Evolutionary conservation across 176 grass and related monocot genomes (phyloP).

Genomic region (Eleusine indica): DNA sequence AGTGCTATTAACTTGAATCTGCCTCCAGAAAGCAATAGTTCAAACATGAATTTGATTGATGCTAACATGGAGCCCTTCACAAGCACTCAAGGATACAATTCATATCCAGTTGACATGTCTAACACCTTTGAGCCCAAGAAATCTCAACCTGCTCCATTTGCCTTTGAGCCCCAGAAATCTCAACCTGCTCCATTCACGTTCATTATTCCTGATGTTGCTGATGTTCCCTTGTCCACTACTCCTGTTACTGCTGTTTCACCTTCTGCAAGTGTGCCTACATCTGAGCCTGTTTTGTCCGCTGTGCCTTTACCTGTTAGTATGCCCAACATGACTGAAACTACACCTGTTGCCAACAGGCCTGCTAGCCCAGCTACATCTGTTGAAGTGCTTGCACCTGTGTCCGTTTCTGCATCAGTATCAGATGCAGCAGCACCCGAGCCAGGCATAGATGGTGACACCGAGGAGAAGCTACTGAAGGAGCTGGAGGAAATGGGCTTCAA

Average conservation of each 20-base stretch:
- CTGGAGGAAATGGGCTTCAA: slow-evolving; percentile 97
- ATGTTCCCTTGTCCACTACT: slow-evolving; percentile 30
- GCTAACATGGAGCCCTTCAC: slow-evolving; percentile 46
- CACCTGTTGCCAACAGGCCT: background rate
- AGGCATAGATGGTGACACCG: slow-evolving; percentile 35
- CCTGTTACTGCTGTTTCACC: slow-evolving; percentile 6
- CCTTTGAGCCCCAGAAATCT: slow-evolving; percentile 11
- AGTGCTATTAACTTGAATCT: slow-evolving; percentile 66
- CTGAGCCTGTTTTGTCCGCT: background rate
- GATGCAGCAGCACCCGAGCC: background rate
- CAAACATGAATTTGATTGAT: slow-evolving; percentile 55
- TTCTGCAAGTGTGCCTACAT: slow-evolving; percentile 24
- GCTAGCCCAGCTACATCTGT: background rate
- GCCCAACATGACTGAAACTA: slow-evolving; percentile 9
- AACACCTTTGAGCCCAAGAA: background rate
- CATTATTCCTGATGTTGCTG: background rate
- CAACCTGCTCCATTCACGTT: background rate
- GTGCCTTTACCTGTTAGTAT: background rate
- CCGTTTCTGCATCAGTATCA: background rate
- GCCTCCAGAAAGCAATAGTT: slow-evolving; percentile 46
- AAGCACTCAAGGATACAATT: slow-evolving; percentile 4
- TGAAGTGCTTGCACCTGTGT: background rate
- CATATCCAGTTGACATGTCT: background rate
- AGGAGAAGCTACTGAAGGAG: slow-evolving; percentile 74
- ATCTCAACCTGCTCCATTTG: slow-evolving; percentile 4